These are phyloP conservation scores for Rhipidocladum racemiflorum DNA, from an alignment of 176 grass and related monocot species.

Conservation along the genomic window DNA sequence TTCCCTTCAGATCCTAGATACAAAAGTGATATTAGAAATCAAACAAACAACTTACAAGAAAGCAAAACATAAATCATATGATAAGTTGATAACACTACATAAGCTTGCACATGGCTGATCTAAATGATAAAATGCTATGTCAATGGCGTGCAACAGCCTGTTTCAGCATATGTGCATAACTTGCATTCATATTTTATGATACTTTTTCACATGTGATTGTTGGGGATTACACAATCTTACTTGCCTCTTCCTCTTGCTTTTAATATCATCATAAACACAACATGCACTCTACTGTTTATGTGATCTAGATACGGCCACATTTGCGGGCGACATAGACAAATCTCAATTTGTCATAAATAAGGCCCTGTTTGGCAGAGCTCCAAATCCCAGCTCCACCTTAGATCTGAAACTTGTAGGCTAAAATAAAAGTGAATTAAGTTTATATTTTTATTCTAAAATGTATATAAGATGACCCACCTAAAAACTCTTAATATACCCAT, in stretches of 20 bases:
- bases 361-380: too few relatives aligned
- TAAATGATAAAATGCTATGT: neutral
- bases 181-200: neutral
- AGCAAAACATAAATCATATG: neutral
- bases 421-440: too few relatives aligned
- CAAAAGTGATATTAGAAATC: slow-evolving; percentile 10
- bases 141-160: neutral
- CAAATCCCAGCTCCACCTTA: too few relatives aligned
- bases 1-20: slow-evolving; percentile 70
- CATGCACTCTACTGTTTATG: neutral
- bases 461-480: too few relatives aligned
- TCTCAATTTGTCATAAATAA: neutral
- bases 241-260: neutral
- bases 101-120: neutral
- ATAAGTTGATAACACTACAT: neutral
- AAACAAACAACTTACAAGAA: neutral
- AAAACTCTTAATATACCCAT: too few relatives aligned
- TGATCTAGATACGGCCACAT: neutral
- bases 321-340: neutral
- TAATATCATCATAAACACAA: slow-evolving; percentile 3
- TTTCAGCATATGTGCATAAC: neutral
- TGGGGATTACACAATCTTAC: neutral
- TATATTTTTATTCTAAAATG: too few relatives aligned
- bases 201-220: neutral
- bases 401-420: too few relatives aligned